Evolutionary conservation across 148 eudicot species (phyloP), one percentile per base, ranked within the genome.

Genomic region (Arctostaphylos glauca): DNA sequence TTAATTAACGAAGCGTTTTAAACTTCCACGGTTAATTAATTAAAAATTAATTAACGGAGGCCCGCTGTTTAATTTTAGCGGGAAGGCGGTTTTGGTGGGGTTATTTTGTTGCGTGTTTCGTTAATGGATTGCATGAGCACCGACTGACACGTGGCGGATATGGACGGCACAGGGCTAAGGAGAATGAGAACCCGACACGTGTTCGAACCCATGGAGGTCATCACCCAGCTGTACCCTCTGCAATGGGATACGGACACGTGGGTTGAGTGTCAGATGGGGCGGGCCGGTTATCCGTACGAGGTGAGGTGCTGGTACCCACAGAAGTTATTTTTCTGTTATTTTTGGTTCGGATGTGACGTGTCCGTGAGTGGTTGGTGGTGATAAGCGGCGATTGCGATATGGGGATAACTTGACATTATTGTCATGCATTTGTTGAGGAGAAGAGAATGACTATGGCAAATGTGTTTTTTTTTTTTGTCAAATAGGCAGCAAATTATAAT

Each of bases 231-330:
- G 81, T 62, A 0, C 46, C 13, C 13, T 15, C 73, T 13, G 50
- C 55, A 79, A 3, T 44, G 16, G 31, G 6, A 53, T 76, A 53
- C 79, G 79, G 46, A 13, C 80, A 41, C 80, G 80, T 55, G 80
- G 80, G 48, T 41, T 14, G 43, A 25, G 9, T 23, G 10, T 10
- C 1, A 41, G 80, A 52, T 62, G 12, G 9, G 19, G 46, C 8
- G 58, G 48, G n/a, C 80, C 31, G 5, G 67, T 60, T 46, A 59
- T 59, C 38, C 31, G 21, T 79, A 44, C 70, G 81, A 78, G 49
- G 81, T 9, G 67, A 58, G 6, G 16, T 9, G 19, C 23, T 21
- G 2, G 19, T 56, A 56, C 31, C 66, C 4, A 48, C 67, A 55
- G 56, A 38, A 31, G 38, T 73, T 41, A 31, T 31, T 31, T 31